Base-by-base conservation (phyloP, 345 rosid genomes). In the Bruguiera parviflora region DNA sequence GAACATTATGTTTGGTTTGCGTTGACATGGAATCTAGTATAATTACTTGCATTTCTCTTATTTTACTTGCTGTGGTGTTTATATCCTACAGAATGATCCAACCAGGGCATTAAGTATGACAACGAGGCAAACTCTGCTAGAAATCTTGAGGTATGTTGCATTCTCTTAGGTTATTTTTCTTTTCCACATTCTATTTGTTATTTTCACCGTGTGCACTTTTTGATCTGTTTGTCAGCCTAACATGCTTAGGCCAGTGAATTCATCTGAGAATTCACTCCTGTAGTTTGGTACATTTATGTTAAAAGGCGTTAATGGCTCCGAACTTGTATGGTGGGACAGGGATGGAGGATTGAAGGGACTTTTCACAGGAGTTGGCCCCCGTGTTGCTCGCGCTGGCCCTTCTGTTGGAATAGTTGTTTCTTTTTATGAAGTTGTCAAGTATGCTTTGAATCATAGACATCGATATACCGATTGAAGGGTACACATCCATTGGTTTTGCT, bases 61-160 rank as follows among this genome's bases (percentile, higher is more conserved):
- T 43, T 21, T 71, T 15, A 53, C 39, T 58, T 59, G 39, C 24
- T 13, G 32, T 8, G n/a, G 20, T 9, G 6, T 56, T 67, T 64
- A 61, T 35, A 20, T n/a, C 68, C 24, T 68, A 29, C 85, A 91
- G 97, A 89, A 70, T 77, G 96, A 95, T 74, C 96, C 91, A 43
- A 39, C 56, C 4, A 87, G 93, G 77, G 96, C 89, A 22, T 27
- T 90, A 83, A 85, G 51, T 63, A 92, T 95, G 98, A 88, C 93
- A 19, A 87, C 96, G 1, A 71, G 89, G 66, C 84, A 80, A 69
- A 92, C 98, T 5, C 76, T 92, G 24, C 71, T 76, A 75, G 96
- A 92, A 73, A 80, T 95, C 77, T 90, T 96, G 96, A 90, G 96
- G 98, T 94, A 82, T 56, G 53, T 28, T 71, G 56, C 49, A 0